These are phyloP conservation scores for Pseudogymnoascus verrucosus DNA, from an alignment of 2,329 filamentous ascomycete species.

Conservation along the genomic window DNA sequence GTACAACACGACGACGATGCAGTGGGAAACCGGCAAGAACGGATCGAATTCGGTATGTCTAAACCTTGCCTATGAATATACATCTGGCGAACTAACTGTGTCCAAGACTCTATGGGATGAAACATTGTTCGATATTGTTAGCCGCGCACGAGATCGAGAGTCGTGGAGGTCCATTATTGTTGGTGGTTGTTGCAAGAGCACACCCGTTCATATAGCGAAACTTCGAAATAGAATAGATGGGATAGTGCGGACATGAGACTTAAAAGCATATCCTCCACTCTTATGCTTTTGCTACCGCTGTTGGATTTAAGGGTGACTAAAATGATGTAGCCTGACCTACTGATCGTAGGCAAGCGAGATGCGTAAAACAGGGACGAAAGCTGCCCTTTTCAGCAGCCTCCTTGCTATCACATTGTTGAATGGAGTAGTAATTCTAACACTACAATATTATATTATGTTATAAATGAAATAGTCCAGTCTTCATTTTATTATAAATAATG, in stretches of 20 bases:
- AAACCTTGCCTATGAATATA: neutral
- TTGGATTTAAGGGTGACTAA: neutral
- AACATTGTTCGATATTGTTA: conserved; percentile 29
- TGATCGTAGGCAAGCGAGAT: neutral
- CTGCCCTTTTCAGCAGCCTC: neutral
- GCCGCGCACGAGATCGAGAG: conserved; percentile 19
- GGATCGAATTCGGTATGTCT: conserved; percentile 12
- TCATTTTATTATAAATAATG: no score
- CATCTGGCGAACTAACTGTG: conserved; percentile 9
- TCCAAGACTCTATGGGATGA: conserved; percentile 29
- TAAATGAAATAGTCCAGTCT: no score
- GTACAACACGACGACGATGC: conserved; percentile 55
- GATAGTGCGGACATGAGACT: neutral
- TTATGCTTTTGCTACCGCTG: neutral
- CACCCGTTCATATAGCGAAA: conserved; percentile 25
- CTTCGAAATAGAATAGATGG: conserved; percentile 22
- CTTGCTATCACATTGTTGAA: neutral
- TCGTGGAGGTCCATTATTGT: conserved; percentile 31
- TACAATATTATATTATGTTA: no score
- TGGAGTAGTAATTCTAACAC: no score
- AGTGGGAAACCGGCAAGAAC: conserved; percentile 44
- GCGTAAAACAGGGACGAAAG: neutral
- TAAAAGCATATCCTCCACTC: neutral
- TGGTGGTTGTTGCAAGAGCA: conserved; percentile 40
- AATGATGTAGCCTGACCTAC: neutral